A percentile compares a stretch with the other conserved stretches of the same genome.
phyloP scores from a whole-genome alignment of 768 basidiomycete genomes.

The Dacryopinax primogenitus region DNA sequence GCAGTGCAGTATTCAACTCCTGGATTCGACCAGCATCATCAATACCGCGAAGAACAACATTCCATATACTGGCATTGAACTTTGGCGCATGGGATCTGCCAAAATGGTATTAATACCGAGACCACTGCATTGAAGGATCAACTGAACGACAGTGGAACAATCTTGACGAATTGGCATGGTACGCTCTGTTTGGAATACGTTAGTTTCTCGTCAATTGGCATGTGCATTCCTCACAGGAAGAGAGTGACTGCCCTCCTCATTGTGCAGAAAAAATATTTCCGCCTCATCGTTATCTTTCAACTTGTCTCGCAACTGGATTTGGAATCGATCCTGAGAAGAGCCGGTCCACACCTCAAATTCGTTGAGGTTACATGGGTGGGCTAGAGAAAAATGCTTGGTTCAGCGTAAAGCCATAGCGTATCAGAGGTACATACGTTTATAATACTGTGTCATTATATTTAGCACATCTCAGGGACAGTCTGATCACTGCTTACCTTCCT shows the following conservation, averaged over 20 bases:
- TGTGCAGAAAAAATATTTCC: slow-evolving; percentile 57
- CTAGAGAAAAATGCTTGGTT: slow-evolving; percentile 29
- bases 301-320: slow-evolving; percentile 46
- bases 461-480: slow-evolving; percentile 15
- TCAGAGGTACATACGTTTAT: slow-evolving; percentile 24
- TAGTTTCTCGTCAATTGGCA: too few species aligned
- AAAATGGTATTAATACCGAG: background rate
- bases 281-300: slow-evolving; percentile 53
- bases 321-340: slow-evolving; percentile 49
- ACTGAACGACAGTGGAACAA: slow-evolving; percentile 60
- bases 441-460: slow-evolving; percentile 20
- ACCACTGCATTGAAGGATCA: background rate
- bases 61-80: slow-evolving; percentile 73
- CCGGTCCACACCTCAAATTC: slow-evolving; percentile 66
- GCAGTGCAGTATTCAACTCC: slow-evolving; percentile 39
- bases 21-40: slow-evolving; percentile 45
- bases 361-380: slow-evolving; percentile 75
- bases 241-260: too few species aligned
- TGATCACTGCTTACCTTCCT: slow-evolving; percentile 46
- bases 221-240: too few species aligned
- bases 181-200: slow-evolving; percentile 28
- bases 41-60: slow-evolving; percentile 50
- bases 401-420: too few species aligned
- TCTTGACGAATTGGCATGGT: slow-evolving; percentile 60
- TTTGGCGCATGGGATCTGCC: slow-evolving; percentile 54